Evolutionary conservation across 164 flowering plant genomes (phyloP).

Genomic region (Umbilicus rupestris): DNA sequence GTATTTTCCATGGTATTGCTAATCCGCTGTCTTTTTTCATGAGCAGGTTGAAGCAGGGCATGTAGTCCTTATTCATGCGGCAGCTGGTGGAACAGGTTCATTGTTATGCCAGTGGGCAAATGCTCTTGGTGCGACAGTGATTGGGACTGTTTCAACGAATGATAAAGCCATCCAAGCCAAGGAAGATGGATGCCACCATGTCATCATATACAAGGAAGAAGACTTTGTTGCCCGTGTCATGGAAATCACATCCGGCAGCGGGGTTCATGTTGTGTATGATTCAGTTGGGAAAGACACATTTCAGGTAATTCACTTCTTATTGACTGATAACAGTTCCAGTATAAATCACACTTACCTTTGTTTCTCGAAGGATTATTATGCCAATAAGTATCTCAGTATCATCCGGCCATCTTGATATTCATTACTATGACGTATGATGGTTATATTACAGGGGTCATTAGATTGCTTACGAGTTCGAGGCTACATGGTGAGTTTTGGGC

Average conservation of each 20-base stretch:
- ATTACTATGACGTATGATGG: neutral
- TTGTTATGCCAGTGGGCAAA: slow-evolving; percentile 88
- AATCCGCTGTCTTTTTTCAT: neutral
- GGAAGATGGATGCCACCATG: slow-evolving; percentile 79
- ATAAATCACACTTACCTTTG: neutral
- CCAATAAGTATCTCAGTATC: neutral
- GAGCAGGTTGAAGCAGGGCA: slow-evolving; percentile 74
- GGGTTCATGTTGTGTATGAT: slow-evolving; percentile 69
- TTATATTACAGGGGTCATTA: slow-evolving; percentile 58
- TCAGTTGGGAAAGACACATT: slow-evolving; percentile 71
- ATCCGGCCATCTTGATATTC: neutral
- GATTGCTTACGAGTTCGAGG: slow-evolving; percentile 69
- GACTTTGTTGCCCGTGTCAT: slow-evolving; percentile 64
- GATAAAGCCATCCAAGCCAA: slow-evolving; percentile 83
- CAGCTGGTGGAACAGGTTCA: slow-evolving; percentile 96
- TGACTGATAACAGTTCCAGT: neutral
- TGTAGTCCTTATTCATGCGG: slow-evolving; percentile 83
- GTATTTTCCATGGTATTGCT: neutral
- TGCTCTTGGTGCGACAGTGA: slow-evolving; percentile 86
- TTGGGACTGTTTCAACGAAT: slow-evolving; percentile 82
- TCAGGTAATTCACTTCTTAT: slow-evolving; percentile 27
- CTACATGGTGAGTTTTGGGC: slow-evolving; percentile 81
- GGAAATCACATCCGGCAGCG: slow-evolving; percentile 56
- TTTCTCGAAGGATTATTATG: neutral
- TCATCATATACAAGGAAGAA: slow-evolving; percentile 57